A percentile compares a stretch with the other conserved stretches of the same genome.
Conservation (phyloP, 1,139 yeast genomes). For the Hyphopichia burtonii region DNA sequence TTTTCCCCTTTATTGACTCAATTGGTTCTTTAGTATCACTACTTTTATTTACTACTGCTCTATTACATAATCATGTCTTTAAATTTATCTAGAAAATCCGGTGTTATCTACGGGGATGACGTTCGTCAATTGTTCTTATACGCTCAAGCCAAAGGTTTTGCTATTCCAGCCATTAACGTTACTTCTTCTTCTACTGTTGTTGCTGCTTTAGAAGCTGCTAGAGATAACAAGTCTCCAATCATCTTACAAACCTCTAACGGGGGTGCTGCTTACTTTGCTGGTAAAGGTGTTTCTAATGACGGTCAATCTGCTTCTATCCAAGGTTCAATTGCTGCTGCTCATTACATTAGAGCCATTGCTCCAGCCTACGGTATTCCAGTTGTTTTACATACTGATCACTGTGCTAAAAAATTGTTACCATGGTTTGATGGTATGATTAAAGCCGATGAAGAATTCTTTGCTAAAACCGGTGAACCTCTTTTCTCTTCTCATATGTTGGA, state of each 20-base stretch:
- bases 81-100: slow-evolving; percentile 59
- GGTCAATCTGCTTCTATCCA: slow-evolving; percentile 93
- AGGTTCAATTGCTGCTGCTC: slow-evolving; percentile 98
- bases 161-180: slow-evolving; percentile 98
- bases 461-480: slow-evolving; percentile 85
- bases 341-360: slow-evolving; percentile 94
- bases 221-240: slow-evolving; percentile 94
- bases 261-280: slow-evolving; percentile 99
- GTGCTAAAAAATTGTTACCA: slow-evolving; percentile 96
- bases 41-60: not conserved
- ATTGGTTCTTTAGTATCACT: not conserved
- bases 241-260: slow-evolving; percentile 97
- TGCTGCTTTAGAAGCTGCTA: slow-evolving; percentile 97
- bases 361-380: slow-evolving; percentile 97
- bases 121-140: slow-evolving; percentile 89
- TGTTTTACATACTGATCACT: slow-evolving; percentile 96
- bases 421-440: slow-evolving; percentile 98
- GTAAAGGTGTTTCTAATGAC: slow-evolving; percentile 95
- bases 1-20: not conserved
- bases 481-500: slow-evolving; percentile 99
- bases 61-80: slow-evolving; percentile 19
- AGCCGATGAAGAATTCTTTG: slow-evolving; percentile 93
- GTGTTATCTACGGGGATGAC: slow-evolving; percentile 99
- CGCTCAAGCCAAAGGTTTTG: slow-evolving; percentile 91
- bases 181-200: slow-evolving; percentile 97